Conservation (phyloP, 108 stramenopile species). For the Pseudonitzschia multistriata region DNA sequence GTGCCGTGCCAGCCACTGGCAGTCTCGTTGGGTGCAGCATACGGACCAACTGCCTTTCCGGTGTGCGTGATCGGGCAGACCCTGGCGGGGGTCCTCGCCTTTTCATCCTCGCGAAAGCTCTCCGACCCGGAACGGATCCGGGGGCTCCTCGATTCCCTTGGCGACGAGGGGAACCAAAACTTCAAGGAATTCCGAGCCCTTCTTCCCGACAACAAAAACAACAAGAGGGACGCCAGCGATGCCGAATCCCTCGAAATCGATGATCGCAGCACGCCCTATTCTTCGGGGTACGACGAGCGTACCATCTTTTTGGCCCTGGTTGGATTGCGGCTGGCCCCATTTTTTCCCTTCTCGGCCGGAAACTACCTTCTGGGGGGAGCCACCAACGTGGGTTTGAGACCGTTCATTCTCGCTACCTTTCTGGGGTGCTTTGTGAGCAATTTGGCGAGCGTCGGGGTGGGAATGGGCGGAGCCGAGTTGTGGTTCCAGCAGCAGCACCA, state of each 20-base stretch:
- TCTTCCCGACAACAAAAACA: background rate
- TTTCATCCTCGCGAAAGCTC: constrained; percentile 10
- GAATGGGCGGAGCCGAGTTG: constrained; percentile 16
- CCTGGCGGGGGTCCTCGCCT: constrained; percentile 20
- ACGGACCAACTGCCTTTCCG: constrained; percentile 21
- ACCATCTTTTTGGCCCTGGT: constrained; percentile 27
- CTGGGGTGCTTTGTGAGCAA: constrained; percentile 21
- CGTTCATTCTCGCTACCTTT: constrained; percentile 21
- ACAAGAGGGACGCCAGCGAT: background rate
- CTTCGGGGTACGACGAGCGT: too few species aligned
- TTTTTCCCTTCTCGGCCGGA: constrained; percentile 34
- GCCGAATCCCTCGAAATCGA: background rate
- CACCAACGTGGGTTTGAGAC: constrained; percentile 17
- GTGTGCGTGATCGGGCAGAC: constrained; percentile 19
- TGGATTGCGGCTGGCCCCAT: constrained; percentile 30
- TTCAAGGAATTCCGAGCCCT: background rate
- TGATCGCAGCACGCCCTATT: background rate
- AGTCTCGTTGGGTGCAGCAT: constrained; percentile 12
- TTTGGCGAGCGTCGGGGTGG: constrained; percentile 2
- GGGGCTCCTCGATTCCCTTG: background rate
- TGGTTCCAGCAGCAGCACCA: background rate
- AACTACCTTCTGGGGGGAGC: constrained; percentile 28
- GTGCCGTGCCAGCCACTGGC: constrained; percentile 31
- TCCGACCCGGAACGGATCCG: constrained; percentile 5
- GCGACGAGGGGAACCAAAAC: background rate